Evolutionary conservation across 768 basidiomycete species (phyloP).

Genomic region (Myochromella boudieri): DNA sequence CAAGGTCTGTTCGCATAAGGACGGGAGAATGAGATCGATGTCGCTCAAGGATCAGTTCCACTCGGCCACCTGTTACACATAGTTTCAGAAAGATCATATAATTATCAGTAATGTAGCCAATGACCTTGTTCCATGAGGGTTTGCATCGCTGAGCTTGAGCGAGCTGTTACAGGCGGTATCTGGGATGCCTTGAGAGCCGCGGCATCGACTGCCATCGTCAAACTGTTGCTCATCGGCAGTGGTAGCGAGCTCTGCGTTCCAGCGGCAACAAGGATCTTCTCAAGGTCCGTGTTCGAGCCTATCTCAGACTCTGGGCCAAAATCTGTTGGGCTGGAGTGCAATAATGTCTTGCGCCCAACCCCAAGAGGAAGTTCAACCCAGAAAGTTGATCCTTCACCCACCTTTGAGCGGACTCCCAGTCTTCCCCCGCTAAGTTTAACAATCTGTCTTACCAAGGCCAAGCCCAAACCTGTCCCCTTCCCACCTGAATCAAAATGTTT

Average conservation of each 20-base stretch:
- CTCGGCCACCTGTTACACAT: conserved; percentile 46
- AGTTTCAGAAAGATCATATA: not conserved
- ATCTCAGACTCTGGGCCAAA: conserved; percentile 20
- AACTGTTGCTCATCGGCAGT: conserved; percentile 20
- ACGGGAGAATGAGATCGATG: conserved; percentile 31
- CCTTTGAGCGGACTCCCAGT: conserved; percentile 64
- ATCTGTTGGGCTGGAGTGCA: conserved; percentile 17
- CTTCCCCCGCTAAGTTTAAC: conserved; percentile 75
- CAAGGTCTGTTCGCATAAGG: conserved; percentile 1
- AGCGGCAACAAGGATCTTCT: conserved; percentile 20
- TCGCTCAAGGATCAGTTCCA: conserved; percentile 52
- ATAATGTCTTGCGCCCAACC: conserved; percentile 56
- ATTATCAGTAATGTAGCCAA: conserved; percentile 7
- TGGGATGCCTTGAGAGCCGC: conserved; percentile 26
- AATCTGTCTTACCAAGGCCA: conserved; percentile 78
- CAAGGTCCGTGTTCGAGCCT: conserved; percentile 15
- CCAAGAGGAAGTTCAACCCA: conserved; percentile 87
- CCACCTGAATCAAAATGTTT: conserved; percentile 37
- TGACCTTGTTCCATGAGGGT: conserved; percentile 66
- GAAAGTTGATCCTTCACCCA: conserved; percentile 77
- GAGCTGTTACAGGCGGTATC: conserved; percentile 24
- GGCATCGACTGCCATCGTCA: conserved; percentile 29
- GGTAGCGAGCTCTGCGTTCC: conserved; percentile 16
- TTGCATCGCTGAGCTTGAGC: conserved; percentile 51
- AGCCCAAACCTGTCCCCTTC: conserved; percentile 71